Base-by-base conservation (phyloP, 2,329 filamentous ascomycete species). In the Microascus cirrosus region DNA sequence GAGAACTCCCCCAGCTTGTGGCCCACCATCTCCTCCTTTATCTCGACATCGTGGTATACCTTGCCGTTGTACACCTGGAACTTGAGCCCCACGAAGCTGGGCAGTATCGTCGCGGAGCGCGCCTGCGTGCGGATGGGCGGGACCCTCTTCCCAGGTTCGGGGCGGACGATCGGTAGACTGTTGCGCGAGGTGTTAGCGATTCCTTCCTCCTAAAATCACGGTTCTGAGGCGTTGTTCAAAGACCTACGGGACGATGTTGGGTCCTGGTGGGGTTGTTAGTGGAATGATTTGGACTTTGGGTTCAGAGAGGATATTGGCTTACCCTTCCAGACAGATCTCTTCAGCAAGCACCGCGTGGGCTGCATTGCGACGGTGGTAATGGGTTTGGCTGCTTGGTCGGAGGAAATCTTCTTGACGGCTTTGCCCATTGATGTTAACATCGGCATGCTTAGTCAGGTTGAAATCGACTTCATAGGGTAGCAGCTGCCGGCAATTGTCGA, bases 1-100 rank as follows among this genome's bases (percentile, higher is more conserved):
- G 90, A 85, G 71, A 96, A 96, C 74, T 96, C 92, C 65, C 92
- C 92, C 64, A 96, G 79, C 75, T 96, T 96, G 73, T 94, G 88
- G 57, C 92, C 92, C 55, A 96, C 92, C 92, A 96, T 96, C 67
- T 96, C 89, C 70, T 96, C 92, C 18, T 91, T 95, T 62, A 96
- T 88, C 63, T 79, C 80, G 58, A 96, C 80, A 64, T 94, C 89
- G 65, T 86, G 75, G 72, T 96, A 96, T 35, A 81, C 81, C 76
- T 94, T 95, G 67, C 92, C 92, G 70, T 96, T 95, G 76, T 96
- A 87, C 60, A 96, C 83, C 72, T 92, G 87, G 72, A 96, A 96
- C 70, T 84, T 86, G 66, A 95, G 76, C 15, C 91, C 91, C 57
- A 96, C 90, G 69, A 96, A 96, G 73, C 89, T 95, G 62, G 92